Evolutionary conservation across 768 basidiomycete genomes (phyloP).

Genomic region (Lactarius trivialis): DNA sequence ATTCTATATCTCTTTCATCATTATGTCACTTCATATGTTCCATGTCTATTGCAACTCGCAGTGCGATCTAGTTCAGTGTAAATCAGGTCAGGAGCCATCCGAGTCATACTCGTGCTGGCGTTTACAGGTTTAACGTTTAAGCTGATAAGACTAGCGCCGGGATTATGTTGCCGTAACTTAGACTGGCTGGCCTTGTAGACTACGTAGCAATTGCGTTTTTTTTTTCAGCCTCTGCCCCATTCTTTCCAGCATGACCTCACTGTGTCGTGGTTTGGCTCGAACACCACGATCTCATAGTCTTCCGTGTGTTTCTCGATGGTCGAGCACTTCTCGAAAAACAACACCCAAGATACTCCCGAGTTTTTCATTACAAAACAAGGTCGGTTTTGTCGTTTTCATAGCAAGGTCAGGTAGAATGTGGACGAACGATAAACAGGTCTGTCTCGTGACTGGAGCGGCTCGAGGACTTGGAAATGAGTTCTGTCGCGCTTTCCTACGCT

Average conservation of each 20-base stretch:
- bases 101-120: not conserved
- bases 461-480: slow-evolving; percentile 88
- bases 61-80: slow-evolving; percentile 6
- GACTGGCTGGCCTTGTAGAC: too few relatives aligned
- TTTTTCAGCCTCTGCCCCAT: not conserved
- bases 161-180: not conserved
- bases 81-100: slow-evolving; percentile 1
- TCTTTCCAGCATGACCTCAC: slow-evolving; percentile 2
- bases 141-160: too few relatives aligned
- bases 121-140: too few relatives aligned
- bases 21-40: slow-evolving; percentile 15
- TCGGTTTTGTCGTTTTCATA: slow-evolving; percentile 26
- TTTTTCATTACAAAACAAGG: slow-evolving; percentile 79
- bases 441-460: slow-evolving; percentile 89
- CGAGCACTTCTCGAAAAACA: slow-evolving; percentile 21
- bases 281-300: too few relatives aligned
- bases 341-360: slow-evolving; percentile 52
- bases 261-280: too few relatives aligned
- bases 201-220: too few relatives aligned
- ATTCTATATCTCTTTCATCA: not conserved
- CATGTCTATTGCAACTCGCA: slow-evolving; percentile 11
- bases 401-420: not conserved
- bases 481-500: slow-evolving; percentile 83
- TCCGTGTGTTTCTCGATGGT: too few relatives aligned
- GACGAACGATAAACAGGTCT: slow-evolving; percentile 47